Evolutionary conservation across 2,329 filamentous ascomycete genomes (phyloP), one percentile per base, ranked within the genome.

Genomic region (Trichoderma sp.): DNA sequence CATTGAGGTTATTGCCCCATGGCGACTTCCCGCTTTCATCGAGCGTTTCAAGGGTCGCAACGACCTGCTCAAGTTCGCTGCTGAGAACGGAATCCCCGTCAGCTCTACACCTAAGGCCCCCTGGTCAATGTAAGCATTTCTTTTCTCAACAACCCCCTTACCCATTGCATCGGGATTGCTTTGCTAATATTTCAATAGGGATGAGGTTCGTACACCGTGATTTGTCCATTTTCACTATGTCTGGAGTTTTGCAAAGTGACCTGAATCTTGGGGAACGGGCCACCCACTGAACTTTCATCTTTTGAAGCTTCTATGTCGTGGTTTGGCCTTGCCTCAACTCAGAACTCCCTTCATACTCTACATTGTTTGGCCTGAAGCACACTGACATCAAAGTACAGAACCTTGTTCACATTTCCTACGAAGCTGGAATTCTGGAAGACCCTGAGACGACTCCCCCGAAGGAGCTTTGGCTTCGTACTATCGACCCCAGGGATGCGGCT

Each of bases 11-110:
- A 90, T 94, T 78, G 91, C 91, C 18, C 92, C 92, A 34, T 94
- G 92, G 91, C 84, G 92, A 76, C 81, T 91, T 74, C 89, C 90
- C 62, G 86, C 88, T 79, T 93, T 93, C 84, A 91, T 21, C 34
- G 24, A 69, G 34, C 32, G 24, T 26, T 60, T 69, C 6, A 47
- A 73, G 82, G 92, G 92, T 77, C 89, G 92, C 71, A 86, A 90
- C 75, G 92, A 92, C 79, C 87, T 94, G 53, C 87, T 94, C 64
- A 88, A 93, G 80, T 94, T 91, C 78, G 92, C 92, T 62, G 86
- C 83, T 15, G 80, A 88, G 80, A 86, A 88, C 76, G 87, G 87
- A 80, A 92, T 93, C 74, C 91, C 92, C 70, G 91, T 94, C 73
- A 43, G 39, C 39, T 43, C 39, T 43, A 43, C 39, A 4, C 39